Evolutionary conservation across 1,284 basidiomycete species (phyloP).

Genomic region (Cryptococcus floricola): DNA sequence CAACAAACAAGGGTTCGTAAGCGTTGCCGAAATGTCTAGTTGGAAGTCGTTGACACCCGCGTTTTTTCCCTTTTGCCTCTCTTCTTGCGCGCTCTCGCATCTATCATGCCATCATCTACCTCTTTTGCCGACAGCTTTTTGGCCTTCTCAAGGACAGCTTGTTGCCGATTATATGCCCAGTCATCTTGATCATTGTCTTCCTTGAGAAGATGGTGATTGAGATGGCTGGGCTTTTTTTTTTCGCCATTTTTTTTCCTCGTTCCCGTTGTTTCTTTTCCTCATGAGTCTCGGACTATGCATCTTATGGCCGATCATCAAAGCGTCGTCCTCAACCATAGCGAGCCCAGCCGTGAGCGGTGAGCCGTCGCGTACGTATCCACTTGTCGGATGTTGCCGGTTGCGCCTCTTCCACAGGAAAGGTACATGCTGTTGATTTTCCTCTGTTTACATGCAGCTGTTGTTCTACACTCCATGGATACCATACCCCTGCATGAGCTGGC

Average conservation of each 20-base stretch:
- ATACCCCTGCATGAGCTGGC: too few species aligned
- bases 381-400: too few species aligned
- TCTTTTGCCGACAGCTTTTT: slow-evolving; percentile 13
- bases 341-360: too few species aligned
- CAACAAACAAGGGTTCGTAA: slow-evolving; percentile 20
- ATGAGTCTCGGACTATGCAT: too few species aligned
- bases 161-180: slow-evolving; percentile 18
- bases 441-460: too few species aligned
- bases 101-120: neutral
- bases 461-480: too few species aligned
- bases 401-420: too few species aligned
- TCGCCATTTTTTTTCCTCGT: neutral
- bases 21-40: slow-evolving; percentile 1
- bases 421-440: too few species aligned
- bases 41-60: slow-evolving; percentile 19
- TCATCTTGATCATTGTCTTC: slow-evolving; percentile 10
- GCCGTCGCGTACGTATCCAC: too few species aligned
- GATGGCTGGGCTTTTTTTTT: slow-evolving; percentile 25
- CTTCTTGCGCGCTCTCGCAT: neutral
- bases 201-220: slow-evolving; percentile 5
- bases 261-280: too few species aligned
- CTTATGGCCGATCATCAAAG: too few species aligned
- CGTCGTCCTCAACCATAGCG: too few species aligned
- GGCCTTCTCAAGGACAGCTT: slow-evolving; percentile 21
- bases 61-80: slow-evolving; percentile 1